Percentiles rank a stretch among this genome's conserved stretches.
These are phyloP conservation scores for Ganoderma meredithae DNA, from an alignment of 1,284 basidiomycete species.

Conservation along the genomic window DNA sequence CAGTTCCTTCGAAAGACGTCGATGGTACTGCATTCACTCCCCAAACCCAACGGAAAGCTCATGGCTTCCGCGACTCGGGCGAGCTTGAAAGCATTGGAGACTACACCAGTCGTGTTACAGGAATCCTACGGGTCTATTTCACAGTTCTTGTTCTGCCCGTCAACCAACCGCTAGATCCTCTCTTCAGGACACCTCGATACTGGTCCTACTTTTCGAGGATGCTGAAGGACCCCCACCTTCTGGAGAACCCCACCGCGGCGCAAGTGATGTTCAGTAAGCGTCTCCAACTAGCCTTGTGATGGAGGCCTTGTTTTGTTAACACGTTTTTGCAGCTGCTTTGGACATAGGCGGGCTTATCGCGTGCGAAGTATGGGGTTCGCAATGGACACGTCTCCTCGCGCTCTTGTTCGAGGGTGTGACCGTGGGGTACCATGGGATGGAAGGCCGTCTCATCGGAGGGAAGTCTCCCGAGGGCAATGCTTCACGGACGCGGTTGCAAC, in stretches of 20 bases:
- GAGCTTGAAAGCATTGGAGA: conserved; percentile 62
- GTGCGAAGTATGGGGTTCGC: conserved; percentile 72
- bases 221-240: conserved; percentile 55
- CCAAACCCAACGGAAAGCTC: conserved; percentile 70
- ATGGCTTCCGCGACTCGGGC: conserved; percentile 65
- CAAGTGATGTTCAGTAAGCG: conserved; percentile 76
- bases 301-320: conserved; percentile 30
- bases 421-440: conserved; percentile 50
- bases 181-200: conserved; percentile 67
- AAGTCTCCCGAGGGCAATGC: conserved; percentile 62
- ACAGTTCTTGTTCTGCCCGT: conserved; percentile 65
- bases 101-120: conserved; percentile 80
- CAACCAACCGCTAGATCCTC: conserved; percentile 50
- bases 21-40: conserved; percentile 57
- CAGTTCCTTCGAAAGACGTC: conserved; percentile 56
- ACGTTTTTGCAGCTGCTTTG: conserved; percentile 60
- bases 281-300: conserved; percentile 33
- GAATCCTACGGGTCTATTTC: conserved; percentile 91
- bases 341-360: conserved; percentile 77
- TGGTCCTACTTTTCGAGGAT: conserved; percentile 78
- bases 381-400: conserved; percentile 81
- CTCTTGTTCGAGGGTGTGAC: conserved; percentile 72
- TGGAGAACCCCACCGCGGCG: conserved; percentile 62
- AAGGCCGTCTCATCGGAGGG: conserved; percentile 59
- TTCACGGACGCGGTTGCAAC: conserved; percentile 63